phyloP scores from a whole-genome alignment of 1,284 basidiomycete species.

The Pascua sp. region DNA sequence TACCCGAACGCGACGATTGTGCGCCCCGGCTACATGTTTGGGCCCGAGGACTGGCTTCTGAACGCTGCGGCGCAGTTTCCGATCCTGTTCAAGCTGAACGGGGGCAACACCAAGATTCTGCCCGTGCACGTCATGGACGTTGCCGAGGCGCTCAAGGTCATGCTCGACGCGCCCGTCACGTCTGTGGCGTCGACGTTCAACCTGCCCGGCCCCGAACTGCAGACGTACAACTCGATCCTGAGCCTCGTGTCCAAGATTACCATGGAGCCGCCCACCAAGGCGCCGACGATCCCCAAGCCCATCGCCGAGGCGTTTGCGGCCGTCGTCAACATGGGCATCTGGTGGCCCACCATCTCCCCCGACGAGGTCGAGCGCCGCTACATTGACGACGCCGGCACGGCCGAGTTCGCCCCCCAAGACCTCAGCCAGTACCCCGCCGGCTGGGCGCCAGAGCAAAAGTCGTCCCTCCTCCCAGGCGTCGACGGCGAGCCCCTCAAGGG shows the following conservation, averaged over 20 bases:
- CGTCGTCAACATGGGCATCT: constrained; percentile 64
- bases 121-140: constrained; percentile 95
- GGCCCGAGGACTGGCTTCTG: constrained; percentile 90
- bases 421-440: constrained; percentile 33
- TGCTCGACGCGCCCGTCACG: constrained; percentile 63
- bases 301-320: constrained; percentile 66
- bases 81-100: constrained; percentile 92
- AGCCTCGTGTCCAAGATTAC: constrained; percentile 78
- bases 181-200: constrained; percentile 66
- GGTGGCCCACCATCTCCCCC: constrained; percentile 90
- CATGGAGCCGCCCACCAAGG: constrained; percentile 62
- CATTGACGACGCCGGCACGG: constrained; percentile 66
- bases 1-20: constrained; percentile 90
- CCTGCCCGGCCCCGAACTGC: constrained; percentile 83
- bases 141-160: constrained; percentile 80
- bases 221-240: constrained; percentile 81
- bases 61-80: constrained; percentile 90
- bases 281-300: constrained; percentile 73
- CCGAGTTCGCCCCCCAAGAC: constrained; percentile 60
- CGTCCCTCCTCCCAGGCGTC: constrained; percentile 30
- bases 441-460: constrained; percentile 56
- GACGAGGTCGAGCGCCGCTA: constrained; percentile 88
- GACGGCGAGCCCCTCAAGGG: constrained; percentile 51
- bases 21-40: constrained; percentile 79
- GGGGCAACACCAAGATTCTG: constrained; percentile 77